phyloP scores from a whole-genome alignment of 768 basidiomycete genomes.

The Fomitopsis serialis region DNA sequence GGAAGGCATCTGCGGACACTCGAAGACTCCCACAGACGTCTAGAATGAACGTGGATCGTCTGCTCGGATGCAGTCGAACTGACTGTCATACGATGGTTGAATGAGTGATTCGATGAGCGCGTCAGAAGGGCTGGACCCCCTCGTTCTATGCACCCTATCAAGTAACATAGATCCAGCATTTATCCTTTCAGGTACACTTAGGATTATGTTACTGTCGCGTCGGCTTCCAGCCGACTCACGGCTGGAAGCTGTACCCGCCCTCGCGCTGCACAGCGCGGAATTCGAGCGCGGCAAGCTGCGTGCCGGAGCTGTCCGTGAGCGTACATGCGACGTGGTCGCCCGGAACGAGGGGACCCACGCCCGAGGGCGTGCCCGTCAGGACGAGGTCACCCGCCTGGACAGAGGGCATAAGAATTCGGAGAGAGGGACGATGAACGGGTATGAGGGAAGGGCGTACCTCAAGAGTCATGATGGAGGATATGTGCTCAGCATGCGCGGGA shows the following conservation, averaged over 20 bases:
- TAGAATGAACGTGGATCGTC: too few relatives aligned
- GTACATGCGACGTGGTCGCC: constrained; percentile 79
- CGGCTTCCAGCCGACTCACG: not conserved
- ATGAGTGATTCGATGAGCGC: too few relatives aligned
- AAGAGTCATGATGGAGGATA: constrained; percentile 96
- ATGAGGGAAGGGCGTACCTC: constrained; percentile 47
- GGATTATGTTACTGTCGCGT: too few relatives aligned
- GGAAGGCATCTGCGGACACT: too few relatives aligned
- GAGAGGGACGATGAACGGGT: not conserved
- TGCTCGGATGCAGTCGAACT: too few relatives aligned
- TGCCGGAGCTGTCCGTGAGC: constrained; percentile 49
- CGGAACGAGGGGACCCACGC: constrained; percentile 72
- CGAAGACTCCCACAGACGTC: too few relatives aligned
- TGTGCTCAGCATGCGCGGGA: constrained; percentile 82
- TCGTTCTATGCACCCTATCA: too few relatives aligned
- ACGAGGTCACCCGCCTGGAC: constrained; percentile 85
- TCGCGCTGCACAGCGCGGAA: constrained; percentile 62
- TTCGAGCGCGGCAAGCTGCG: constrained; percentile 54
- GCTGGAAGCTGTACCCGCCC: constrained; percentile 61
- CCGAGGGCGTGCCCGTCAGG: constrained; percentile 87
- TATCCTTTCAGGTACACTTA: too few relatives aligned
- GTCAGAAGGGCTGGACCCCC: too few relatives aligned
- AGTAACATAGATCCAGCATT: too few relatives aligned
- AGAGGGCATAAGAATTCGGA: not conserved
- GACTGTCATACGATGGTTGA: too few relatives aligned